Evolutionary conservation across 2,329 filamentous ascomycete species (phyloP), one percentile per base, ranked within the genome.

Genomic region (Arthrobotrys musiformis): DNA sequence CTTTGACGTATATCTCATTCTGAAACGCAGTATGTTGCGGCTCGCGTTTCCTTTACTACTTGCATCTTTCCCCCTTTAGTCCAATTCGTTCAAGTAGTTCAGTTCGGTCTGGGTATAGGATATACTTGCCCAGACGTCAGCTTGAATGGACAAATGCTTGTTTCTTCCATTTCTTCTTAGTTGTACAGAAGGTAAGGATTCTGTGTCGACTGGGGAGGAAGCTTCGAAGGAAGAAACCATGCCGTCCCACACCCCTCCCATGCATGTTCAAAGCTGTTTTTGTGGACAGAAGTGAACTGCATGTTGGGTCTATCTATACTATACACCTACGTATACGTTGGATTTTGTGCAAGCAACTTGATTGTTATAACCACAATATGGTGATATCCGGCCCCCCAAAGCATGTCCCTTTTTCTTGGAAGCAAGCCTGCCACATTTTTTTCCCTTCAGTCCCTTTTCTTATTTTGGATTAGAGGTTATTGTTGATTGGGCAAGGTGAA

Each of bases 21-120:
- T 77, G 73, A 77, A 77, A 77, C 73, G 50, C 42, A 67, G 61
- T 66, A 70, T 67, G 73, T 77, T 70, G 73, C 73, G 66, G 50
- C 58, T 77, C 58, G 72, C 66, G 72, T 66, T 67, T 58, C 37
- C 44, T 22, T 48, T 33, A 9, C 30, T 33, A 33, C 30, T 17
- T 42, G 13, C 37, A 2, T n/a, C 13, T 42, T 13, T 15, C 40
- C 48, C 50, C 70, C 70, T 62, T 54, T 54, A 58, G 40, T 8
- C n/a, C n/a, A 58, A 72, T 46, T 46, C 17, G 63, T 60, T 40
- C 11, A 22, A 26, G 8, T n/a, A 37, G 13, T 40, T 30, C 56
- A 2, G 24, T 17, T 15, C 17, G 22, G 54, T 26, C 17, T 13
- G n/a, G 19, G 3, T 19, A 22, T 44, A 22, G n/a, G 5, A 24